Evolutionary conservation across 1,284 basidiomycete genomes (phyloP).

Genomic region (Ustanciosporium gigantosporum): DNA sequence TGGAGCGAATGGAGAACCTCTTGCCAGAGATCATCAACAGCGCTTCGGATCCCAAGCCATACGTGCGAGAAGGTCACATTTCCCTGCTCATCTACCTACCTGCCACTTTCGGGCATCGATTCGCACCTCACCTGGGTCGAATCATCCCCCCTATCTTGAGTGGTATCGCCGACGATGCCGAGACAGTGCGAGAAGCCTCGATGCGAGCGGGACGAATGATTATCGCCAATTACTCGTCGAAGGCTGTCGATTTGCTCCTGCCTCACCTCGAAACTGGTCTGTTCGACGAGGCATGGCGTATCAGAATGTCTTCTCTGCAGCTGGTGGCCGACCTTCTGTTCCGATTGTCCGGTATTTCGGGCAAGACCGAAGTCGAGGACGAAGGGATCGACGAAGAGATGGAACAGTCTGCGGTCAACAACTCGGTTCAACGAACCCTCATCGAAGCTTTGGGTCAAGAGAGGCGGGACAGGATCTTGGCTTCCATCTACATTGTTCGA

Average conservation of each 20-base stretch:
- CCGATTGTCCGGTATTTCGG: constrained; percentile 96
- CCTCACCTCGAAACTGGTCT: constrained; percentile 94
- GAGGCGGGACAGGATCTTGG: constrained; percentile 84
- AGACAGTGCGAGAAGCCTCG: constrained; percentile 86
- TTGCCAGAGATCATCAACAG: constrained; percentile 92
- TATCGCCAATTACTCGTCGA: constrained; percentile 88
- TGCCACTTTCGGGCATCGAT: constrained; percentile 88
- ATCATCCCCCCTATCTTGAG: constrained; percentile 91
- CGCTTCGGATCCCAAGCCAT: constrained; percentile 83
- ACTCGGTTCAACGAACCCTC: constrained; percentile 71
- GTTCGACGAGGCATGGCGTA: constrained; percentile 93
- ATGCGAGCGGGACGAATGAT: constrained; percentile 99
- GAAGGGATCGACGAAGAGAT: constrained; percentile 63
- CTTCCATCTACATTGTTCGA: constrained; percentile 87
- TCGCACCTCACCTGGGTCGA: constrained; percentile 91
- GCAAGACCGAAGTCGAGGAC: constrained; percentile 73
- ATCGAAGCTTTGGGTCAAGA: constrained; percentile 86
- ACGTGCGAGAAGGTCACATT: constrained; percentile 97
- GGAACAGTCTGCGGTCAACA: constrained; percentile 70
- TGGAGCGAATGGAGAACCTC: constrained; percentile 92
- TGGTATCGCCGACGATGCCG: constrained; percentile 89
- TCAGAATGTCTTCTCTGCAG: constrained; percentile 86
- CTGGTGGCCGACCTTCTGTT: constrained; percentile 94
- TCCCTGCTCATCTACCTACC: constrained; percentile 94
- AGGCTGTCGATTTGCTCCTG: constrained; percentile 88